Evolutionary conservation across 73 alveolate genomes (phyloP).

Genomic region (Blepharisma stoltei): DNA sequence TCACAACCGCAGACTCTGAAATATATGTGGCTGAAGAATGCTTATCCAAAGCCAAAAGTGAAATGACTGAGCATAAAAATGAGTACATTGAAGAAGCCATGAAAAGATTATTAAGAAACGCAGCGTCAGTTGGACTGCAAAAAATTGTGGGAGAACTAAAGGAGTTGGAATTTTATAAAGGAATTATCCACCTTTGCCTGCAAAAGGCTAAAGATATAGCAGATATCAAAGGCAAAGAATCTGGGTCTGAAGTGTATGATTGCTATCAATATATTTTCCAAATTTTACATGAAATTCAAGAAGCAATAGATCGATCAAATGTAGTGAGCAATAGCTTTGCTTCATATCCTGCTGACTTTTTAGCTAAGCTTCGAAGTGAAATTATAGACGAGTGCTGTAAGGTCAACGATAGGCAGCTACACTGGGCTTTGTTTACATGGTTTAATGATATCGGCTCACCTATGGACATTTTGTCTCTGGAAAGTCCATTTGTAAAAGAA

Average conservation of each 20-base stretch:
- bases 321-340: neutral
- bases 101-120: slow-evolving; percentile 18
- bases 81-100: slow-evolving; percentile 24
- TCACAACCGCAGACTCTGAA: slow-evolving; percentile 14
- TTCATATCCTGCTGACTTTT: neutral
- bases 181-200: slow-evolving; percentile 1
- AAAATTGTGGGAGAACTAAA: neutral
- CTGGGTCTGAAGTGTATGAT: neutral
- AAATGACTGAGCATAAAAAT: neutral
- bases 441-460: neutral
- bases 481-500: slow-evolving; percentile 19
- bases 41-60: neutral
- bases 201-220: slow-evolving; percentile 14
- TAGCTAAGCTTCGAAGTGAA: neutral
- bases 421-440: slow-evolving; percentile 18
- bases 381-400: slow-evolving; percentile 11
- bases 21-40: slow-evolving; percentile 13
- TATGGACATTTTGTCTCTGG: neutral
- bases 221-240: slow-evolving; percentile 22
- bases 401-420: neutral
- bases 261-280: neutral
- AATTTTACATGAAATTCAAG: neutral
- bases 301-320: neutral
- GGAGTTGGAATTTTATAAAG: neutral
- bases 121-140: slow-evolving; percentile 3